Evolutionary conservation across 768 basidiomycete genomes (phyloP).

Genomic region (Auriscalpium vulgare): DNA sequence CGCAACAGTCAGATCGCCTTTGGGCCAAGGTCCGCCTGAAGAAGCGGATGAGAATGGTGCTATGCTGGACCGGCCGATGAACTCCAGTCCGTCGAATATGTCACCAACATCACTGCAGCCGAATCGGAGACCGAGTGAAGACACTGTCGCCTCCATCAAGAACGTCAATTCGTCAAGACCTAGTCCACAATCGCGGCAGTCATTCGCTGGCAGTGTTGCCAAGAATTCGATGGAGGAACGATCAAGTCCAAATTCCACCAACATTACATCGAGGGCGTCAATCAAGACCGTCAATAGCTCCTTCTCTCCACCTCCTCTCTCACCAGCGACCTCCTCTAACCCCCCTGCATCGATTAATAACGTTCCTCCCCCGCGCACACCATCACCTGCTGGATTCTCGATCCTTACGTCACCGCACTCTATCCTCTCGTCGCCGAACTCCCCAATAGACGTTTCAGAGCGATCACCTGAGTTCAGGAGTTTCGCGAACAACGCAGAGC

Average conservation of each 20-base stretch:
- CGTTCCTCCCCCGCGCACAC: constrained; percentile 1
- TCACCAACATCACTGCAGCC: neutral
- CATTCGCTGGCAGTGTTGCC: neutral
- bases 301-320: constrained; percentile 9
- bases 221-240: neutral
- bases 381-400: constrained; percentile 15
- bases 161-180: neutral
- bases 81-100: constrained; percentile 23
- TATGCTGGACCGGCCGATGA: constrained; percentile 12
- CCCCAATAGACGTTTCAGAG: constrained; percentile 2
- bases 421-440: constrained; percentile 4
- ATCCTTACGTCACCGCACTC: constrained; percentile 34
- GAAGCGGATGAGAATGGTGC: constrained; percentile 3
- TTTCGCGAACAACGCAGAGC: neutral
- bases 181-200: neutral
- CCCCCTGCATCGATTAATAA: constrained; percentile 3
- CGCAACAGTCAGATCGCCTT: neutral
- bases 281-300: neutral
- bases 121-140: neutral
- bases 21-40: neutral
- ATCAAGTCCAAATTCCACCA: neutral
- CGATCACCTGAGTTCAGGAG: constrained; percentile 2
- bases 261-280: neutral
- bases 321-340: constrained; percentile 5
- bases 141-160: neutral